Percentiles rank a stretch among this genome's conserved stretches.
phyloP scores from a whole-genome alignment of 2,329 filamentous ascomycete genomes.

The Aspergillus sp. region DNA sequence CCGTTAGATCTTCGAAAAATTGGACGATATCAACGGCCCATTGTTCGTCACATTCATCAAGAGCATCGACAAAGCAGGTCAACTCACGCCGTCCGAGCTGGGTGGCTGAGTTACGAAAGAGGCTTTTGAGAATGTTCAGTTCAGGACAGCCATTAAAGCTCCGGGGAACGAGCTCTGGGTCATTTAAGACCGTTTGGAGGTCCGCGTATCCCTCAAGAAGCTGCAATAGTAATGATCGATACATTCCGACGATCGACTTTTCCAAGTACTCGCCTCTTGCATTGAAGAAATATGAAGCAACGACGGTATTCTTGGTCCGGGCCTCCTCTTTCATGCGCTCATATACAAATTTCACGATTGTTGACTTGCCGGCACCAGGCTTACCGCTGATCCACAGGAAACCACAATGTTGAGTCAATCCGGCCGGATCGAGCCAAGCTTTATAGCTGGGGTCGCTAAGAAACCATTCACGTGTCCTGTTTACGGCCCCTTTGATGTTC shows the following conservation, averaged over 20 bases:
- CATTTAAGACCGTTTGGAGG: conserved; percentile 17
- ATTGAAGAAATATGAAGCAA: conserved; percentile 31
- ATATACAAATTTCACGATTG: conserved; percentile 46
- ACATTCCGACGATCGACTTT: conserved; percentile 25
- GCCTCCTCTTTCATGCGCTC: conserved; percentile 35
- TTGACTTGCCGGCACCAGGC: conserved; percentile 37
- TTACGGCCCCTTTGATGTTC: conserved; percentile 39
- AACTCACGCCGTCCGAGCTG: conserved; percentile 15
- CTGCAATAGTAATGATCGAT: conserved; percentile 27
- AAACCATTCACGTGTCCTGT: conserved; percentile 45
- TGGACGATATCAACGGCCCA: conserved; percentile 38
- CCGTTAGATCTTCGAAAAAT: conserved; percentile 34
- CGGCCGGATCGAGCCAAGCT: conserved; percentile 35
- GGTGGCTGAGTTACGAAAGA: conserved; percentile 13
- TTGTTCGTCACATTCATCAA: conserved; percentile 46
- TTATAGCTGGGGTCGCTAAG: conserved; percentile 34
- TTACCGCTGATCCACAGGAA: conserved; percentile 43
- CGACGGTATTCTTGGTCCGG: conserved; percentile 30
- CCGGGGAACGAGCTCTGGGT: conserved; percentile 3
- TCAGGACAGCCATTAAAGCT: conserved; percentile 3
- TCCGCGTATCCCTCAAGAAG: conserved; percentile 21
- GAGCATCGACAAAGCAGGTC: conserved; percentile 45
- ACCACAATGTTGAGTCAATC: conserved; percentile 22
- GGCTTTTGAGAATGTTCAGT: conserved; percentile 18
- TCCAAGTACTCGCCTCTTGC: conserved; percentile 23